phyloP scores from a whole-genome alignment of 2,329 filamentous ascomycete species.

The Fusarium phyllophilum region DNA sequence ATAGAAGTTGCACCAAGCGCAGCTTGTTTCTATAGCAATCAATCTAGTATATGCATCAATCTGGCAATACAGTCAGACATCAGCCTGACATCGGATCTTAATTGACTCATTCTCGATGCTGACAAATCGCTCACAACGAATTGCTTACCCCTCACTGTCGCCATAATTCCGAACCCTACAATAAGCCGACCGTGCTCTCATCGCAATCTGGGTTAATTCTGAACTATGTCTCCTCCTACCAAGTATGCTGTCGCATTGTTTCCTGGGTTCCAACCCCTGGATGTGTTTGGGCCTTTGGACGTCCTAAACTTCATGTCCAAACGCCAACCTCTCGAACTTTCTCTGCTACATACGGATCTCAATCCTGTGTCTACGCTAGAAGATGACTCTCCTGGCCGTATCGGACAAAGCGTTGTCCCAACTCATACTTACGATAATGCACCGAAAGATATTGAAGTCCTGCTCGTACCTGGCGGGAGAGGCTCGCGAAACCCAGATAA shows the following conservation, averaged over 20 bases:
- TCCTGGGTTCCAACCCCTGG: slow-evolving; percentile 39
- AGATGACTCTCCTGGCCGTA: slow-evolving; percentile 14
- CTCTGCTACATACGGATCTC: slow-evolving; percentile 42
- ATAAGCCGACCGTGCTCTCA: background rate
- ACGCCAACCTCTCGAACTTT: slow-evolving; percentile 38
- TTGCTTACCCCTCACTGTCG: background rate
- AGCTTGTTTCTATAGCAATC: background rate
- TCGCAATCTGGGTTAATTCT: too few relatives aligned
- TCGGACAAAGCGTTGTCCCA: slow-evolving; percentile 47
- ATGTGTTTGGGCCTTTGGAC: slow-evolving; percentile 50
- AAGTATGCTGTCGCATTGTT: slow-evolving; percentile 39
- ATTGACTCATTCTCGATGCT: background rate
- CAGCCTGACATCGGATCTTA: background rate
- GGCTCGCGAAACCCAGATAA: slow-evolving; percentile 44
- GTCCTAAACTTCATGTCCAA: slow-evolving; percentile 46
- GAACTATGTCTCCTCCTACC: slow-evolving; percentile 17
- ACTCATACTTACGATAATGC: slow-evolving; percentile 52
- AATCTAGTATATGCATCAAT: background rate
- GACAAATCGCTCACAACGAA: background rate
- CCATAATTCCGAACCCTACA: background rate
- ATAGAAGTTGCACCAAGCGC: background rate
- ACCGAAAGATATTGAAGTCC: slow-evolving; percentile 50
- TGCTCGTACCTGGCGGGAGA: slow-evolving; percentile 53
- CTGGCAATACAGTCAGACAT: background rate
- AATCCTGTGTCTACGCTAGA: slow-evolving; percentile 45